Evolutionary conservation across 352 stramenopile species (phyloP).

Genomic region (Phytopythium mirpurense): DNA sequence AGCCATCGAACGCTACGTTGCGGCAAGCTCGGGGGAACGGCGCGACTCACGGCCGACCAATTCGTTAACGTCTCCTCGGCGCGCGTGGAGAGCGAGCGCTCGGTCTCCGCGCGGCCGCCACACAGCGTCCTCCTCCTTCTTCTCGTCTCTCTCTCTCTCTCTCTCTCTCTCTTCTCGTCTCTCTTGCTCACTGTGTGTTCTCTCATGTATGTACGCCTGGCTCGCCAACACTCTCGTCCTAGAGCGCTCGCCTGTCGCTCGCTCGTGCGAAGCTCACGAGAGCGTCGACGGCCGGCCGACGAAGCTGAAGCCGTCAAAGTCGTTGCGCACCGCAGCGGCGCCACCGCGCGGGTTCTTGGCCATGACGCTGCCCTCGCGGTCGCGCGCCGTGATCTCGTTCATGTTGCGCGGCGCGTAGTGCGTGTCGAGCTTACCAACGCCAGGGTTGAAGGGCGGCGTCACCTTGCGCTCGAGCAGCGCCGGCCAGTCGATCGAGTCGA

Average conservation of each 20-base stretch:
- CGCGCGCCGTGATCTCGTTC: constrained; percentile 85
- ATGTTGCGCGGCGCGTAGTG: constrained; percentile 82
- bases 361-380: constrained; percentile 75
- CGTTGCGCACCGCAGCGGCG: constrained; percentile 43
- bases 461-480: constrained; percentile 81
- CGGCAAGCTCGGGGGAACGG: no score
- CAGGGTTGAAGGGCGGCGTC: constrained; percentile 83
- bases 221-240: no score
- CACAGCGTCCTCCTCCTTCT: no score
- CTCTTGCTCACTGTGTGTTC: neutral
- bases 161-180: neutral
- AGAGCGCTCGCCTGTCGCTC: no score
- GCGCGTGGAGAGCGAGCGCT: no score
- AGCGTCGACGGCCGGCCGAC: constrained; percentile 79
- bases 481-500: constrained; percentile 89
- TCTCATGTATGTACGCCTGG: neutral
- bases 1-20: no score
- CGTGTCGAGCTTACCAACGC: constrained; percentile 83
- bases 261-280: constrained; percentile 16
- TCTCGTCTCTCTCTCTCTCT: neutral
- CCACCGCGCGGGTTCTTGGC: constrained; percentile 25
- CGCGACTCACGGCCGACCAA: no score
- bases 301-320: constrained; percentile 90
- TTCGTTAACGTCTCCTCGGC: no score
- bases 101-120: no score